phyloP scores from a whole-genome alignment of 2,329 filamentous ascomycete species.

The Xylaria polymorpha region DNA sequence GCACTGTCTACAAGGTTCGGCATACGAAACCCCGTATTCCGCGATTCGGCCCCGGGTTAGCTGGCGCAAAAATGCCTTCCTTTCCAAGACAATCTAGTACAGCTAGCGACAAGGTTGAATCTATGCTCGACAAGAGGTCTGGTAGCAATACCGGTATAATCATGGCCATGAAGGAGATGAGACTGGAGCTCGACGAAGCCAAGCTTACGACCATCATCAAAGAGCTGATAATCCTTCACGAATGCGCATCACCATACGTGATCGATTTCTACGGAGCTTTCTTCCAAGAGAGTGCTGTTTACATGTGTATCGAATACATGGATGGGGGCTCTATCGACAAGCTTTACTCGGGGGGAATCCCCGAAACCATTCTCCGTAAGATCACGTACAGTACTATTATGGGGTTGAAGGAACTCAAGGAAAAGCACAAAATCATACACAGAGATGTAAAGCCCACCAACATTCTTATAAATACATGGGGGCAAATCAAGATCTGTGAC shows the following conservation, averaged over 20 bases:
- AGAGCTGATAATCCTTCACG: conserved; percentile 94
- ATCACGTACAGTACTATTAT: conserved; percentile 90
- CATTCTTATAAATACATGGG: conserved; percentile 88
- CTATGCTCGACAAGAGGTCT: conserved; percentile 47
- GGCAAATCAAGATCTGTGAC: conserved; percentile 97
- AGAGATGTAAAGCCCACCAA: conserved; percentile 99
- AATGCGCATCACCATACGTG: conserved; percentile 94
- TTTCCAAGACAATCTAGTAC: conserved; percentile 53
- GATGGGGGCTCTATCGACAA: conserved; percentile 98
- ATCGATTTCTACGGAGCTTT: conserved; percentile 99
- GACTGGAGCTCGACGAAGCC: conserved; percentile 92
- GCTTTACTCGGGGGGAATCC: conserved; percentile 88
- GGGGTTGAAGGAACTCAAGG: conserved; percentile 92
- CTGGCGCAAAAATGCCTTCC: conserved; percentile 58
- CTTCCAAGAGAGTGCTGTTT: conserved; percentile 98
- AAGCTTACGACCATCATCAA: conserved; percentile 98
- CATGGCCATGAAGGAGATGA: conserved; percentile 99
- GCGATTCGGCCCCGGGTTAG: conserved; percentile 69
- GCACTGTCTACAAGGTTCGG: conserved; percentile 95
- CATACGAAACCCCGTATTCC: conserved; percentile 76
- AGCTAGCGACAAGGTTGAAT: conserved; percentile 32
- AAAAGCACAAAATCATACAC: conserved; percentile 99
- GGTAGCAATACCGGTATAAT: conserved; percentile 74
- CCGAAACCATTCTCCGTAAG: conserved; percentile 87
- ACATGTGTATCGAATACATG: conserved; percentile 99